phyloP scores from a whole-genome alignment of 2,329 filamentous ascomycete genomes.

The Colletotrichum trifolii region DNA sequence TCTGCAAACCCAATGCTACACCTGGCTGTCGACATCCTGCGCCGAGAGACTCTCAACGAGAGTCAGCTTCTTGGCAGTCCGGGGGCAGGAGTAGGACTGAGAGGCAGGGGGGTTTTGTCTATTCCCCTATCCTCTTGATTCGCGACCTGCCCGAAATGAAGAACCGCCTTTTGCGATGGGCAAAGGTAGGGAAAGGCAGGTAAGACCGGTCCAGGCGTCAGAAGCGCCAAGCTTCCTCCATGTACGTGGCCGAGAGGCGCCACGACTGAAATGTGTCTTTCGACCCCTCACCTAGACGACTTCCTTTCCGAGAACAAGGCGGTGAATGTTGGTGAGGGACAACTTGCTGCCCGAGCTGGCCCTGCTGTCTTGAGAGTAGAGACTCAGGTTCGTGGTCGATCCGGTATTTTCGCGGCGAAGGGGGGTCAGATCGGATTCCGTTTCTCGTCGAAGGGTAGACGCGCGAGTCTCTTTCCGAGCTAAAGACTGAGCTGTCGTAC shows the following conservation, averaged over 20 bases:
- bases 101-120: constrained; percentile 15
- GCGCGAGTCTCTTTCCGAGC: constrained; percentile 16
- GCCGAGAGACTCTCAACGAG: constrained; percentile 24
- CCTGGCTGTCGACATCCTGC: constrained; percentile 28
- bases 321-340: constrained; percentile 25
- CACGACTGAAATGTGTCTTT: neutral
- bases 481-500: neutral
- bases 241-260: constrained; percentile 18
- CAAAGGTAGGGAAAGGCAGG: neutral
- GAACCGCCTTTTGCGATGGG: constrained; percentile 5
- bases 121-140: neutral
- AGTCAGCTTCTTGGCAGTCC: constrained; percentile 31
- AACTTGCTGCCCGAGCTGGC: constrained; percentile 13
- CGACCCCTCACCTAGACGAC: constrained; percentile 26
- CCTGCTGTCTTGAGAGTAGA: constrained; percentile 28
- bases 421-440: constrained; percentile 25
- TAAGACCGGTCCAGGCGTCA: constrained; percentile 13
- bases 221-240: constrained; percentile 23
- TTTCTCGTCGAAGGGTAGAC: constrained; percentile 21
- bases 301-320: constrained; percentile 26
- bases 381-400: constrained; percentile 20
- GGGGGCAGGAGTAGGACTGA: constrained; percentile 14
- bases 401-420: constrained; percentile 30
- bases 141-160: constrained; percentile 19
- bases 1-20: constrained; percentile 32